phyloP scores from a whole-genome alignment of 129 eudicot genomes.

The Glebionis coronaria region DNA sequence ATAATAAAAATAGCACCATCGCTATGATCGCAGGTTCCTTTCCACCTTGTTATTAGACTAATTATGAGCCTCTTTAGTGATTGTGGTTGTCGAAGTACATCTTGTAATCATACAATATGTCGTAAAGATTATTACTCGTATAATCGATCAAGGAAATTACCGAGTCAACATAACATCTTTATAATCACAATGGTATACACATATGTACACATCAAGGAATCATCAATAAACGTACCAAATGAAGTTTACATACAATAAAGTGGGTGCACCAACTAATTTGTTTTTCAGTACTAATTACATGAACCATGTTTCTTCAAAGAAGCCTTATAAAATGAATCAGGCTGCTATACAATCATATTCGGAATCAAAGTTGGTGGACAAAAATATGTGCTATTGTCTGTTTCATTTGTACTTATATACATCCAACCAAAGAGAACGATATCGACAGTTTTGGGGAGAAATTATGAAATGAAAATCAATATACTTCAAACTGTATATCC shows the following conservation, averaged over 20 bases:
- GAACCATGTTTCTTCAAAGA: neutral
- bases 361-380: conserved; percentile 25
- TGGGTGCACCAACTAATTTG: conserved; percentile 15
- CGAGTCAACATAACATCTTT: too few species aligned
- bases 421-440: conserved; percentile 27
- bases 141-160: too few species aligned
- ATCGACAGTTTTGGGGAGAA: conserved; percentile 14
- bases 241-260: neutral
- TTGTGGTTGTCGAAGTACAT: too few species aligned
- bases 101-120: too few species aligned
- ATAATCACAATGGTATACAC: neutral
- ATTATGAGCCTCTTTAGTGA: too few species aligned
- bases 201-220: neutral
- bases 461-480: conserved; percentile 12
- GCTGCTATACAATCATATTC: conserved; percentile 15
- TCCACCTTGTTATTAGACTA: too few species aligned
- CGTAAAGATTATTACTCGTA: too few species aligned
- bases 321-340: neutral
- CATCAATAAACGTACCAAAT: neutral
- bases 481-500: conserved; percentile 2
- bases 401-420: conserved; percentile 19
- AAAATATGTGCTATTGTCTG: conserved; percentile 19
- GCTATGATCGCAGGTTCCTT: too few species aligned
- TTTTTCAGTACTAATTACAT: conserved; percentile 7
- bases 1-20: too few species aligned